Base-by-base conservation (phyloP, 2,329 filamentous ascomycete species). In the Paramyrothecium roridum region DNA sequence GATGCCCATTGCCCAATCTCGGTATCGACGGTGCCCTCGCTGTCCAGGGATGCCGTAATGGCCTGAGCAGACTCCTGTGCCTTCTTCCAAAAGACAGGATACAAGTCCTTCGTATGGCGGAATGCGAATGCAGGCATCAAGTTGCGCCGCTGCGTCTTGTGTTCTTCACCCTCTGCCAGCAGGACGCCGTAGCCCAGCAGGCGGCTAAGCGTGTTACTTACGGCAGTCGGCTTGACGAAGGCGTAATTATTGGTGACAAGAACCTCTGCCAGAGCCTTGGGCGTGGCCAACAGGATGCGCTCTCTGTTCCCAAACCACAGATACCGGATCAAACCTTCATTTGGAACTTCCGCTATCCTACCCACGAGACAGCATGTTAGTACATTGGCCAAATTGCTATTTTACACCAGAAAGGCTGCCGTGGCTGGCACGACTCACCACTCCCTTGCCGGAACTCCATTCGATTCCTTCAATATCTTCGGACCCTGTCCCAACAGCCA, bases 101-200 rank as follows among this genome's bases (percentile, higher is more conserved):
- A 95, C 16, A 96, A 75, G 56, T 93, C 83, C 67, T 95, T 96
- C 68, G 96, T 79, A 64, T 96, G 90, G 21, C 91, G 83, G 66
- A 91, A 96, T n/a, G 86, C 81, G 70, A 96, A 96, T 2, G 91
- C 90, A 0, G 91, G 91, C 74, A 88, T 84, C 19, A 96, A 81
- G 56, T 88, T 86, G 68, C 89, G 92, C 49, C 93, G 82, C 74
- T 92, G 89, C 63, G 83, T 76, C 74, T 89, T 95, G 71, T 97
- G 93, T 65, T 93, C 90, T 13, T 96, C 90, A n/a, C 93, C 93
- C 71, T 97, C 93, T 2, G 91, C 89, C 12, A 97, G 76, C 40
- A 97, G 73, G 16, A 93, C 75, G 11, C 90, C 89, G 13, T 87
- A 73, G 11, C 91, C 88, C 13, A 93, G 76, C 23, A 92, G 76